Percentiles rank a stretch among this genome's conserved stretches.
Conservation (phyloP, 2,329 filamentous ascomycete species). For the Cadophora malorum region DNA sequence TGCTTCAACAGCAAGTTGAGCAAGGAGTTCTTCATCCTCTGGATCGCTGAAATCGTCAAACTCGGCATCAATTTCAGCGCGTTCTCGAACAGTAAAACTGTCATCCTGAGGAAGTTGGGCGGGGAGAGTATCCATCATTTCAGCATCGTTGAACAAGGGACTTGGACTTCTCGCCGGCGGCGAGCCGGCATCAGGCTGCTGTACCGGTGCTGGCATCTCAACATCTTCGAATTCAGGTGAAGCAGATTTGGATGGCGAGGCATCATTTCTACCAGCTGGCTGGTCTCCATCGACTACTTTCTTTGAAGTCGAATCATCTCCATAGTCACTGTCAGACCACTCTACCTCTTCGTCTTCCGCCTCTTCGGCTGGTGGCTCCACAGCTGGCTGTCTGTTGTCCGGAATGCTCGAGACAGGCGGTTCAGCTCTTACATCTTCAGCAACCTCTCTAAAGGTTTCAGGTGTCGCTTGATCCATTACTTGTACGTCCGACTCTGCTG, state of each 20-base stretch:
- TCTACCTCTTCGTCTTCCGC: conserved; percentile 49
- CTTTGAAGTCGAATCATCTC: conserved; percentile 34
- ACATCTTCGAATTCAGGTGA: conserved; percentile 60
- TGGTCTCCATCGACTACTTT: conserved; percentile 21
- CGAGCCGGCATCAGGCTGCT: neutral
- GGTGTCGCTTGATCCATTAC: conserved; percentile 29
- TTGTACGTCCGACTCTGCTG: conserved; percentile 20
- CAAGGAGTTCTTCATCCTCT: conserved; percentile 88
- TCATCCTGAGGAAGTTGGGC: conserved; percentile 18
- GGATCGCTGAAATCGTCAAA: conserved; percentile 79
- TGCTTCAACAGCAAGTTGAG: conserved; percentile 85
- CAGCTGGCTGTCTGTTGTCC: conserved; percentile 34
- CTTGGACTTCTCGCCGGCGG: conserved; percentile 29
- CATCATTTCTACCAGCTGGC: conserved; percentile 22
- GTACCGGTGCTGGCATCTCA: conserved; percentile 37
- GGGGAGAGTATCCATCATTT: conserved; percentile 28
- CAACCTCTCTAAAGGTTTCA: conserved; percentile 36
- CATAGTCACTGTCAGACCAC: conserved; percentile 60
- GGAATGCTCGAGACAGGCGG: conserved; percentile 39
- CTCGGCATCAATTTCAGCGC: conserved; percentile 47
- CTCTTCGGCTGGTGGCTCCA: conserved; percentile 17
- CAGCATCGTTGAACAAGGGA: conserved; percentile 39
- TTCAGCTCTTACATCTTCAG: conserved; percentile 44
- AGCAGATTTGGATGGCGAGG: conserved; percentile 45
- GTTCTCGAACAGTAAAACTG: conserved; percentile 29